A percentile compares a stretch with the other conserved stretches of the same genome.
Evolutionary conservation across 2,329 filamentous ascomycete species (phyloP).

Genomic region (Mycosphaerella sp.): DNA sequence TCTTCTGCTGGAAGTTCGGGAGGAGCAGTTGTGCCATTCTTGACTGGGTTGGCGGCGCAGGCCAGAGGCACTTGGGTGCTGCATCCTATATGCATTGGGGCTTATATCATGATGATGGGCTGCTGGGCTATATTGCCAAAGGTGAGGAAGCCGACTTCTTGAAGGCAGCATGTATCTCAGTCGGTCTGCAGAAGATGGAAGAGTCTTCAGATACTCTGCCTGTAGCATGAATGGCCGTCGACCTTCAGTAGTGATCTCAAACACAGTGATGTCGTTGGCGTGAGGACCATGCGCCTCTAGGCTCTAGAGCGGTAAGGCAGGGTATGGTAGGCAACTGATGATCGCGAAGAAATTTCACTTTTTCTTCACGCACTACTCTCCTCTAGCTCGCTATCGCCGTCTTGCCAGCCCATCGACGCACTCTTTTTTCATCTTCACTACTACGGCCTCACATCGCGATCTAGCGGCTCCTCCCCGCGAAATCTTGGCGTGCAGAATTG

Average conservation of each 20-base stretch:
- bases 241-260: not conserved
- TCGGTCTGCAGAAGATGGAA: not conserved
- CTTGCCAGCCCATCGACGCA: not conserved
- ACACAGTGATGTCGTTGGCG: not conserved
- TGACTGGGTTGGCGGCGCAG: conserved; percentile 59
- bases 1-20: conserved; percentile 64
- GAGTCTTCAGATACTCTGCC: not conserved
- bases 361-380: not conserved
- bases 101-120: conserved; percentile 59
- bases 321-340: no score
- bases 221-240: not conserved
- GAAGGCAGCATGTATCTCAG: not conserved
- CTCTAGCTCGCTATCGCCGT: not conserved
- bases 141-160: conserved; percentile 43
- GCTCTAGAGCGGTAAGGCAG: no score
- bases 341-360: not conserved
- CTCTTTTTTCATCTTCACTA: not conserved
- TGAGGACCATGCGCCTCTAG: not conserved
- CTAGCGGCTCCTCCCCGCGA: not conserved
- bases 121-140: conserved; percentile 59
- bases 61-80: conserved; percentile 58
- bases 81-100: conserved; percentile 58
- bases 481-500: not conserved
- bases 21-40: conserved; percentile 60
- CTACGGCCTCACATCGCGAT: conserved; percentile 6